Base-by-base conservation (phyloP, 2,329 filamentous ascomycete species). In the Berkeleyomyces basicola region DNA sequence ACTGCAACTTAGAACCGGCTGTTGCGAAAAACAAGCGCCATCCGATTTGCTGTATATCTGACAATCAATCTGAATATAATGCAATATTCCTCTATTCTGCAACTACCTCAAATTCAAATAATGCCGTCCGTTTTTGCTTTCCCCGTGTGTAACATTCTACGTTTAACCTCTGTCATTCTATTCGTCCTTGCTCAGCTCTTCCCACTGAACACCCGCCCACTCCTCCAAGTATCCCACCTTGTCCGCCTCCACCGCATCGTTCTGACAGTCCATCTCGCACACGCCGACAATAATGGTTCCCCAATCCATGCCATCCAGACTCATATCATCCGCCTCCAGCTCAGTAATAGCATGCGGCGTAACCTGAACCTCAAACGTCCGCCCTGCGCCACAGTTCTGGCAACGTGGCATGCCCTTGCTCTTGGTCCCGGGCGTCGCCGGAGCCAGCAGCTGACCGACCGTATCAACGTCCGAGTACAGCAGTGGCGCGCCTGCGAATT, bases 121-220 rank as follows among this genome's bases (percentile, higher is more conserved):
- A 7, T 43, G 16, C 31, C 14, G n/a, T 58, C 16, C 39, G 9
- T 3, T 16, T 40, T 47, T 4, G 11, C 36, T 36, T 6, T 23
- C 39, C 9, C n/a, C 7, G 36, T 57, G 11, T 4, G 9, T 23
- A 36, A 7, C 10, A 46, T 36, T 46, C 46, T 44, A 39, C 43
- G 37, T 37, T 33, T 10, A 53, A 40, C 37, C 58, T 39, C 16
- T 33, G 65, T 9, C 14, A 3, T 59, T 67, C 67, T 49, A 72
- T 60, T 73, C 71, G 36, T 67, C 66, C 69, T 75, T 77, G 40
- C 71, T 71, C 66, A 83, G 69, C 73, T 96, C 91, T 74, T 99
- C 93, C 93, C 92, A 99, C 74, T 99, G 93, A 67, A 97, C 93
- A 5, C 92, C 93, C n/a, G 82, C 84, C 92, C 93, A 99, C 74